Evolutionary conservation across 2,329 filamentous ascomycete genomes (phyloP).

Genomic region (Colletotrichum spinosum): DNA sequence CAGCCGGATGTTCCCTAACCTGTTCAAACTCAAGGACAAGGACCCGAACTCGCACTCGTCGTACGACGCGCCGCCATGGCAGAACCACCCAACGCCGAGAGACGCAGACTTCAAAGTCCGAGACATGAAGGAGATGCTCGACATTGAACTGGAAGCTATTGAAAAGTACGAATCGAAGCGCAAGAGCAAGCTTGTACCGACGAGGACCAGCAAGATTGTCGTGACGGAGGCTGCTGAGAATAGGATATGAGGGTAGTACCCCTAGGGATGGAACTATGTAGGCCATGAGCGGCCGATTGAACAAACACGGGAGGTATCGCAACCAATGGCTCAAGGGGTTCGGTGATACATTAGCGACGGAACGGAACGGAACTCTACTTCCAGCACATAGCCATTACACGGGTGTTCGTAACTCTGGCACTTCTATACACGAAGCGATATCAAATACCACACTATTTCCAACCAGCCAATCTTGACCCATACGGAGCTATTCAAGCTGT

Average conservation of each 20-base stretch:
- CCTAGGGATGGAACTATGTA: neutral
- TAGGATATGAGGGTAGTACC: neutral
- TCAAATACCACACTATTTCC: neutral
- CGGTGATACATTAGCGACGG: neutral
- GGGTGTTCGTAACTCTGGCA: conserved; percentile 3
- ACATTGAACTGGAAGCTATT: conserved; percentile 7
- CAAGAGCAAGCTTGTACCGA: neutral
- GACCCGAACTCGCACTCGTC: conserved; percentile 8
- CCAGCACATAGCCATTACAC: conserved; percentile 7
- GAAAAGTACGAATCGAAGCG: conserved; percentile 16
- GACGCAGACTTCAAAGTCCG: conserved; percentile 6
- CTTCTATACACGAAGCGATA: conserved; percentile 2
- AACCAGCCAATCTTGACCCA: neutral
- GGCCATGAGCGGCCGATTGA: neutral
- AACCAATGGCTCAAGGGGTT: neutral
- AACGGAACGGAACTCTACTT: neutral
- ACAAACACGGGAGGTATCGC: neutral
- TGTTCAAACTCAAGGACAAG: neutral
- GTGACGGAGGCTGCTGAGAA: neutral
- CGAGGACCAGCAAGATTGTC: conserved; percentile 3
- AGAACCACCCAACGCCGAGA: conserved; percentile 4
- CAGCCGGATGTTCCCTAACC: neutral
- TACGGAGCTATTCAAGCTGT: neutral
- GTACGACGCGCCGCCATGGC: conserved; percentile 25
- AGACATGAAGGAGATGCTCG: conserved; percentile 1